These are phyloP conservation scores for Borealophlyctis nickersoniae DNA, from an alignment of 192 early-diverging fungal species.

Conservation along the genomic window DNA sequence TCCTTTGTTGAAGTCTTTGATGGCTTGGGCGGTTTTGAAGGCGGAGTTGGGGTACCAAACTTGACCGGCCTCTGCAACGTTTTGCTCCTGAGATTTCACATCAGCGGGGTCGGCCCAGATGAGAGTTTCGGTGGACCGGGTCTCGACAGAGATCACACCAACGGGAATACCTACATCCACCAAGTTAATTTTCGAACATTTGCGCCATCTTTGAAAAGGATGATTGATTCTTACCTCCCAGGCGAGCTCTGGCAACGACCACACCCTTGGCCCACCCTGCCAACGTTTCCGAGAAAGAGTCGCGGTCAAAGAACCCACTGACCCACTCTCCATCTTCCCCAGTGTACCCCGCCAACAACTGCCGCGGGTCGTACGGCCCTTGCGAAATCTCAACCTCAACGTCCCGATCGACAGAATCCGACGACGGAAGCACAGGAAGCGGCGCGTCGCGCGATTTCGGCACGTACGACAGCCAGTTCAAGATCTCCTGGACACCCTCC, in stretches of 20 bases:
- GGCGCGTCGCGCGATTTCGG: slow-evolving; percentile 71
- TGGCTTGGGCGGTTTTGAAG: slow-evolving; percentile 99
- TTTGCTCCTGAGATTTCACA: slow-evolving; percentile 82
- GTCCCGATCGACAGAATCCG: slow-evolving; percentile 77
- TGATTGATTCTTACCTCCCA: slow-evolving; percentile 75
- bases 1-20: slow-evolving; percentile 98
- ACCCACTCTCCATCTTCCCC: slow-evolving; percentile 68
- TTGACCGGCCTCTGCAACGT: slow-evolving; percentile 85
- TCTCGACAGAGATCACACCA: slow-evolving; percentile 97
- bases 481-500: slow-evolving; percentile 84
- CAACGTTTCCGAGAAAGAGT: slow-evolving; percentile 94
- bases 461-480: slow-evolving; percentile 92
- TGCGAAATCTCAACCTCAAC: slow-evolving; percentile 78
- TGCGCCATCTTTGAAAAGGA: background rate
- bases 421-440: slow-evolving; percentile 44
- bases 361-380: slow-evolving; percentile 85
- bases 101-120: slow-evolving; percentile 94
- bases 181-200: too few species aligned
- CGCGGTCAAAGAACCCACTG: slow-evolving; percentile 93
- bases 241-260: slow-evolving; percentile 87
- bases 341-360: slow-evolving; percentile 77
- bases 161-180: slow-evolving; percentile 97
- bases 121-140: slow-evolving; percentile 85
- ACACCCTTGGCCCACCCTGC: slow-evolving; percentile 97
- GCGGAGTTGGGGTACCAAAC: slow-evolving; percentile 99